Evolutionary conservation across 73 alveolate species (phyloP).

Genomic region (Tetrahymena borealis): DNA sequence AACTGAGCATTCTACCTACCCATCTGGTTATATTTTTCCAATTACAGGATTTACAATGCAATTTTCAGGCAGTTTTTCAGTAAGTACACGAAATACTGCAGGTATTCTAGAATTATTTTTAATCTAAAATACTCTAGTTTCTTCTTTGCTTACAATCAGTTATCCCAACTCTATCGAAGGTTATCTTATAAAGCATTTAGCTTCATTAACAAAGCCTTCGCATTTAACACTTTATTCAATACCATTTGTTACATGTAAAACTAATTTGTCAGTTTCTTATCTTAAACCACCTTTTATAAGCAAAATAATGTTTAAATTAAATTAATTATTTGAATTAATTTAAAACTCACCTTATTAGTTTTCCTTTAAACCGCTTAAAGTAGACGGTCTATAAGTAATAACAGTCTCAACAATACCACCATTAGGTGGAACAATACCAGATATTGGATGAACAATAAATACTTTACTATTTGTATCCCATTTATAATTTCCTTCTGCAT

Average conservation of each 20-base stretch:
- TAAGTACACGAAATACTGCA: constrained; percentile 64
- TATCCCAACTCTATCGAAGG: constrained; percentile 67
- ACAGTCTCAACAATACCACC: constrained; percentile 21
- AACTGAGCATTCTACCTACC: constrained; percentile 64
- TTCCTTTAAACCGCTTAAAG: background rate
- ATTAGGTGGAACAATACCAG: background rate
- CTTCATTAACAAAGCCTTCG: constrained; percentile 80
- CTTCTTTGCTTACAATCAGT: constrained; percentile 71
- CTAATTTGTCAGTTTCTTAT: constrained; percentile 74
- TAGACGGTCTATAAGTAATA: constrained; percentile 21
- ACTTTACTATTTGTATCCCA: constrained; percentile 20
- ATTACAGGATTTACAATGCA: constrained; percentile 62
- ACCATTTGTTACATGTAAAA: constrained; percentile 81
- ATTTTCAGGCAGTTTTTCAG: constrained; percentile 55
- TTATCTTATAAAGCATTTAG: constrained; percentile 64
- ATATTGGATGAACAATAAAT: background rate
- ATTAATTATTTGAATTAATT: background rate
- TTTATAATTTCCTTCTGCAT: constrained; percentile 21
- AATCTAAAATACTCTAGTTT: constrained; percentile 63
- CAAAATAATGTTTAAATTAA: background rate
- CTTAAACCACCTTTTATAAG: constrained; percentile 7
- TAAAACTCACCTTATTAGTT: background rate
- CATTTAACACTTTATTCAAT: constrained; percentile 70
- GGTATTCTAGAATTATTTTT: constrained; percentile 65
- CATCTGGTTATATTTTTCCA: constrained; percentile 83